phyloP scores from a whole-genome alignment of 768 basidiomycete species.

The Hypholoma fasciculare region DNA sequence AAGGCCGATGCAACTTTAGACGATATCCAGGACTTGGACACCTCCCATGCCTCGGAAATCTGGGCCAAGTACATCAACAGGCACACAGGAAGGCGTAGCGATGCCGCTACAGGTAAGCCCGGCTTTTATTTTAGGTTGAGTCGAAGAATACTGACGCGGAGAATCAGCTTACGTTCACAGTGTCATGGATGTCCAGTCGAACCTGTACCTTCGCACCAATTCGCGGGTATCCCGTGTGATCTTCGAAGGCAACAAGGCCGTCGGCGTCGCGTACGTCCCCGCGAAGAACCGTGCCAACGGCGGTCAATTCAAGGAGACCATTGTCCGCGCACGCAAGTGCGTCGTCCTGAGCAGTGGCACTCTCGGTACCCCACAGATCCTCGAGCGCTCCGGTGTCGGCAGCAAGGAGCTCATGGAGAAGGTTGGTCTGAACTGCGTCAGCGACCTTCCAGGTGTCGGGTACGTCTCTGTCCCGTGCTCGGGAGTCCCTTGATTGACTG shows the following conservation, averaged over 20 bases:
- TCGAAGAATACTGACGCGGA: not conserved
- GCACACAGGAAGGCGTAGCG: slow-evolving; percentile 69
- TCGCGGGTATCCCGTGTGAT: slow-evolving; percentile 69
- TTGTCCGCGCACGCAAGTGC: slow-evolving; percentile 65
- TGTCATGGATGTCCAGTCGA: slow-evolving; percentile 67
- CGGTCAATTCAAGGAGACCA: slow-evolving; percentile 56
- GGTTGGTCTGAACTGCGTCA: slow-evolving; percentile 60
- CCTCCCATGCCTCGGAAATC: slow-evolving; percentile 64
- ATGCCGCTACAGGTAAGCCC: slow-evolving; percentile 61
- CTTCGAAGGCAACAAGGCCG: slow-evolving; percentile 71
- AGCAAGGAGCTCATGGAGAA: slow-evolving; percentile 52
- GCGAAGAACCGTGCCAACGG: slow-evolving; percentile 56
- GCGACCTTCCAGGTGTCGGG: slow-evolving; percentile 73
- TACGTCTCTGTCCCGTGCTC: slow-evolving; percentile 24
- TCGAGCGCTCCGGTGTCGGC: slow-evolving; percentile 74
- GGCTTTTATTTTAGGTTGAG: not conserved
- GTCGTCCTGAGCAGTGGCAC: slow-evolving; percentile 69
- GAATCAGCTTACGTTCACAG: slow-evolving; percentile 63
- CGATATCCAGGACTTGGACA: slow-evolving; percentile 67
- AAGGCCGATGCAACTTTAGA: slow-evolving; percentile 34
- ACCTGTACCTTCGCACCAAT: slow-evolving; percentile 67
- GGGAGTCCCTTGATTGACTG: not conserved
- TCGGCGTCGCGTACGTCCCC: slow-evolving; percentile 71
- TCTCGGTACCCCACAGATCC: slow-evolving; percentile 70
- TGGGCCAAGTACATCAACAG: slow-evolving; percentile 81